A percentile compares a stretch with the other conserved stretches of the same genome.
These are phyloP conservation scores for Cryptococcus deneoformans DNA, from an alignment of 1,284 basidiomycete genomes.

Conservation along the genomic window DNA sequence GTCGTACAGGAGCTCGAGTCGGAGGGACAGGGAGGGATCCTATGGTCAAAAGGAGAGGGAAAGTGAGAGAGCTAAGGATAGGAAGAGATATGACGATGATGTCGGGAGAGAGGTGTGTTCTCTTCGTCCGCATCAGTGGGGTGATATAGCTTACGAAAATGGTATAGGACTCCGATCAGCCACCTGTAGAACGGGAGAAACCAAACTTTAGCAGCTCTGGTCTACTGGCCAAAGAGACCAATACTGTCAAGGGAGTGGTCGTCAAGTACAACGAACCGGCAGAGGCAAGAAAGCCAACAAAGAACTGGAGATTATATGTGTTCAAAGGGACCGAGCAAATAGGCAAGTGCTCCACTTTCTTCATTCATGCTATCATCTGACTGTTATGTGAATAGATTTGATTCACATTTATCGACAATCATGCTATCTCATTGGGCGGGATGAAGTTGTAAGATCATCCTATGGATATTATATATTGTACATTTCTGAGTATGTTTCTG, in stretches of 20 bases:
- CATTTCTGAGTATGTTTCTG: background rate
- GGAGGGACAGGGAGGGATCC: background rate
- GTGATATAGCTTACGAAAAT: background rate
- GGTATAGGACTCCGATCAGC: constrained; percentile 3
- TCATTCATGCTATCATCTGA: background rate
- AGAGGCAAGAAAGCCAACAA: constrained; percentile 86
- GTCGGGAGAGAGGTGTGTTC: constrained; percentile 21
- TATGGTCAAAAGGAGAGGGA: constrained; percentile 36
- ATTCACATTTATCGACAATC: constrained; percentile 90
- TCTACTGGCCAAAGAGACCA: constrained; percentile 90
- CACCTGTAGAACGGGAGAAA: constrained; percentile 47
- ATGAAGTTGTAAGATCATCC: constrained; percentile 61
- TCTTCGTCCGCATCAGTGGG: background rate
- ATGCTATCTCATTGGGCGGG: constrained; percentile 89
- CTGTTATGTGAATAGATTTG: constrained; percentile 59
- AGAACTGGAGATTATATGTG: constrained; percentile 93
- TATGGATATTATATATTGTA: background rate
- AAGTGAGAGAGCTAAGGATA: constrained; percentile 35
- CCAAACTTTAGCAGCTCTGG: constrained; percentile 89
- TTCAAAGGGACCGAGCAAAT: constrained; percentile 93
- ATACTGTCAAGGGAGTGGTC: constrained; percentile 80
- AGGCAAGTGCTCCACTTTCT: constrained; percentile 59
- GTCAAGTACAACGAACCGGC: constrained; percentile 99
- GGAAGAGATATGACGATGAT: constrained; percentile 39
- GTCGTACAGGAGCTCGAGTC: background rate